Percentiles rank a stretch among this genome's conserved stretches.
These are phyloP conservation scores for Heritiera littoralis DNA, from an alignment of 345 rosid species.

Conservation along the genomic window DNA sequence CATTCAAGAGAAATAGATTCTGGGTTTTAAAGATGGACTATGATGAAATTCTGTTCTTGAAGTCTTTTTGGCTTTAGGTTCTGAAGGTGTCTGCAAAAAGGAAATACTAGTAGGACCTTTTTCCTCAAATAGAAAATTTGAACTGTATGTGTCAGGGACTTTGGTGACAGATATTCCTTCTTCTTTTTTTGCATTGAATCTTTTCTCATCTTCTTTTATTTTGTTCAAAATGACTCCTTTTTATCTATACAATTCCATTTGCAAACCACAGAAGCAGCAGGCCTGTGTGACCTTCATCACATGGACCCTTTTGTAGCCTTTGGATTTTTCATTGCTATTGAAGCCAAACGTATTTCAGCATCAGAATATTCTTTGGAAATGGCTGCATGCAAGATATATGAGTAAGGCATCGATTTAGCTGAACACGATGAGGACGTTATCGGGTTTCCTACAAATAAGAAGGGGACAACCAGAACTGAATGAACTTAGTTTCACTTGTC, in stretches of 20 bases:
- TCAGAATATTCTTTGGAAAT: constrained; percentile 22
- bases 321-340: constrained; percentile 9
- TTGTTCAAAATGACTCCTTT: constrained; percentile 24
- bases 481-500: constrained; percentile 76
- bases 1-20: neutral
- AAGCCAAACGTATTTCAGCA: constrained; percentile 18
- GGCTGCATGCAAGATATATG: constrained; percentile 38
- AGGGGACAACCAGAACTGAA: constrained; percentile 56
- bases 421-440: constrained; percentile 59
- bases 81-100: too few relatives aligned
- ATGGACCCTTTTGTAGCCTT: constrained; percentile 2
- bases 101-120: too few relatives aligned
- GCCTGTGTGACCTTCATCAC: constrained; percentile 25
- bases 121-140: neutral
- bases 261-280: constrained; percentile 24
- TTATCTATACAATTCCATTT: constrained; percentile 13
- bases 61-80: neutral
- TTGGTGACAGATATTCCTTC: constrained; percentile 16
- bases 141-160: neutral
- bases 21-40: neutral
- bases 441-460: constrained; percentile 53
- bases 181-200: constrained; percentile 37
- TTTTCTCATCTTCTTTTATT: constrained; percentile 26
- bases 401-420: constrained; percentile 55
- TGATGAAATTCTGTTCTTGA: neutral